Percentiles rank a stretch among this genome's conserved stretches.
Conservation (phyloP, 1,139 yeast genomes). For the Taiozyma sp. region DNA sequence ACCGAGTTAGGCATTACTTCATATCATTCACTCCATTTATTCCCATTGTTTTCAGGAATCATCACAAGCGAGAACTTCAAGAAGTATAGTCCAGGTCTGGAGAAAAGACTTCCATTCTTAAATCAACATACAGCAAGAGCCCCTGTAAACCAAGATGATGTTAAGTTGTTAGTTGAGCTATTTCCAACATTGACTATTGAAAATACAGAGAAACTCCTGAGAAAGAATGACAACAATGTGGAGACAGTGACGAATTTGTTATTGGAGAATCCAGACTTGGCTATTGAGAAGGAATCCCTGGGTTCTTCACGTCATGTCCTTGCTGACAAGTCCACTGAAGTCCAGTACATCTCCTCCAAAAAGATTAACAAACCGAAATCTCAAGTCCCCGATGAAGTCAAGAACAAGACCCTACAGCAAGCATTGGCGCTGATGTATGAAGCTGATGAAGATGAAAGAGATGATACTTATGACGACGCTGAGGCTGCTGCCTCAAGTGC, state of each 20-base stretch:
- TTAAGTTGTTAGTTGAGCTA: constrained; percentile 44
- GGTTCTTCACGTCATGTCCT: constrained; percentile 3
- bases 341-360: constrained; percentile 13
- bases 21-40: constrained; percentile 35
- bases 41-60: constrained; percentile 53
- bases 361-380: constrained; percentile 19
- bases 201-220: constrained; percentile 44
- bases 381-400: constrained; percentile 41
- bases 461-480: constrained; percentile 79
- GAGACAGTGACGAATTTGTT: constrained; percentile 57
- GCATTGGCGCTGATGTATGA: constrained; percentile 65
- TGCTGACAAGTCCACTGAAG: constrained; percentile 10
- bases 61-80: constrained; percentile 41
- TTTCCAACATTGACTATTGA: constrained; percentile 50
- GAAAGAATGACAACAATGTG: constrained; percentile 44
- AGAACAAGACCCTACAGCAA: constrained; percentile 54
- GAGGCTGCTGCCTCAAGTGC: constrained; percentile 33
- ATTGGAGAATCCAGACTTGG: constrained; percentile 53
- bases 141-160: constrained; percentile 29
- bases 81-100: constrained; percentile 45
- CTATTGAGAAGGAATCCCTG: constrained; percentile 19
- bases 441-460: constrained; percentile 72
- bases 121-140: constrained; percentile 8
- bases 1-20: constrained; percentile 42
- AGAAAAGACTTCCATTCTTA: constrained; percentile 36